Evolutionary conservation across 306 rosid genomes (phyloP), one percentile per base, ranked within the genome.

Genomic region (Casuarina cunninghamiana): DNA sequence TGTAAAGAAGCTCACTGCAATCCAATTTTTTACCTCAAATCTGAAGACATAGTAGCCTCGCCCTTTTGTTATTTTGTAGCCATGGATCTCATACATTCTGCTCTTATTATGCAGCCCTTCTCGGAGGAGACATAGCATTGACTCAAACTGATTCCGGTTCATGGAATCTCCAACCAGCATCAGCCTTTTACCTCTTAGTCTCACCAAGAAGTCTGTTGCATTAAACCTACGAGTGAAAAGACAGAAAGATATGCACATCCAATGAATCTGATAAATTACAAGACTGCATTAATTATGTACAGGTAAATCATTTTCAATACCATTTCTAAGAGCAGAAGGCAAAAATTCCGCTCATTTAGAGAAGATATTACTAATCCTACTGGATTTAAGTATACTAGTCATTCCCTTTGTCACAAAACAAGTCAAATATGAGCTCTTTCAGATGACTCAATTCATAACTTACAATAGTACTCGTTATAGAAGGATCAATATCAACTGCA

Each of bases 111-210:
- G 85, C 71, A 96, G 89, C 63, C 96, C 98, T 80, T 91, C 94
- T 43, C 86, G 89, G 71, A 95, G 90, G 55, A 93, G 78, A 68
- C 99, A 96, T 71, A 96, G 83, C 61, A 93, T 91, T 61, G 99
- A 96, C 91, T 96, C 97, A 62, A 87, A 96, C 86, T 93, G 98
- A 87, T 96, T 91, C 79, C 96, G 89, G 72, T 93, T 96, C 94
- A 96, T 90, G 53, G 99, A 93, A 84, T 93, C 99, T 81, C 99
- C 98, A 41, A 96, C 88, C 62, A 96, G 91, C 96, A 96, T 88
- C 69, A 96, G 80, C 72, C 79, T 81, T 86, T 93, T 96, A 61
- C 96, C 98, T 78, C 84, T 87, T 80, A 93, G 78, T 84, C 96
- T 91, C 79, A 6, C 81, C 89, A 93, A 83, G 89, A 96, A 93